Conservation (phyloP, 257 asterid species). For the Lycium ferocissimum region DNA sequence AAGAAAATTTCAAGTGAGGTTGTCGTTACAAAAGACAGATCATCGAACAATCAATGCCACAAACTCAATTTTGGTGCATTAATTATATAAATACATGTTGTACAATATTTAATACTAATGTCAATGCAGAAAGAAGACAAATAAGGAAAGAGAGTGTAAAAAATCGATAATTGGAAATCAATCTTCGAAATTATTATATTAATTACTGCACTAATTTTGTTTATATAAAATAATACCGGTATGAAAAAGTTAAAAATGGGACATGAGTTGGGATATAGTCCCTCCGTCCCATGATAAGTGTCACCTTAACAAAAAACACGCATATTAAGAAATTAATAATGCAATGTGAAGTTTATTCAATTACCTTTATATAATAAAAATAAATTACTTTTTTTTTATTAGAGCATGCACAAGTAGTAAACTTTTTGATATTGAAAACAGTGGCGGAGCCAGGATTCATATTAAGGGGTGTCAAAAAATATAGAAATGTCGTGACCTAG, state of each 20-base stretch:
- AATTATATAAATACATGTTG: not conserved
- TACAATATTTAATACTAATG: not conserved
- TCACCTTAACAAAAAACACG: no score
- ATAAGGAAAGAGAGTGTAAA: not conserved
- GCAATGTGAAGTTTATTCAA: no score
- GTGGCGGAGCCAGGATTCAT: no score
- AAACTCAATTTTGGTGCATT: constrained; percentile 8
- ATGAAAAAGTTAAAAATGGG: not conserved
- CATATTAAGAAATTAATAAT: no score
- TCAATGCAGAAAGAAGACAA: not conserved
- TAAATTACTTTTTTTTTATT: no score
- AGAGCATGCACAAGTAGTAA: no score
- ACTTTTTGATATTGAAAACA: no score
- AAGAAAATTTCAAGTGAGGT: not conserved
- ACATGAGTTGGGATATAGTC: not conserved
- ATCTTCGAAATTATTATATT: not conserved
- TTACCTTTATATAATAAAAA: no score
- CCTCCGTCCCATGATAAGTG: no score
- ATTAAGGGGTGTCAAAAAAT: no score
- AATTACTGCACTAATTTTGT: not conserved
- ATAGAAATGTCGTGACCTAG: no score
- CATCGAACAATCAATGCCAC: not conserved
- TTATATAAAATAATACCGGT: not conserved
- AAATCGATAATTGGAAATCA: not conserved
- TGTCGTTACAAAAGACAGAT: not conserved